phyloP scores from a whole-genome alignment of 2,329 filamentous ascomycete species.

The Alternaria gaisen region DNA sequence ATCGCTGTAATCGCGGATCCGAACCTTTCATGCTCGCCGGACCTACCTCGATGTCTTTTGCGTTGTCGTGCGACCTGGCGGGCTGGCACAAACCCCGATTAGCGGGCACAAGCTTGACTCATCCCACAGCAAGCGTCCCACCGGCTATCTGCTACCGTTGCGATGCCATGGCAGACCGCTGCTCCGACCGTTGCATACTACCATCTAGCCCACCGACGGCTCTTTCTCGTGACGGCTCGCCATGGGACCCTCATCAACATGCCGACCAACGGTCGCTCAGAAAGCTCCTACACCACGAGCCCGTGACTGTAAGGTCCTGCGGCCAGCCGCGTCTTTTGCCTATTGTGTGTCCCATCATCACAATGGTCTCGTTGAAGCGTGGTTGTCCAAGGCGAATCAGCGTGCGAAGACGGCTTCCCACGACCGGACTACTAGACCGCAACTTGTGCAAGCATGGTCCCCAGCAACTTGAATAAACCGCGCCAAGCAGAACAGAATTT shows the following conservation, averaged over 20 bases:
- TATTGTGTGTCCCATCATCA: slow-evolving; percentile 38
- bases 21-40: slow-evolving; percentile 10
- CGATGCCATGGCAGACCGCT: slow-evolving; percentile 36
- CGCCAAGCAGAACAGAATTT: slow-evolving; percentile 30
- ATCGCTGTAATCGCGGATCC: slow-evolving; percentile 9
- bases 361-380: slow-evolving; percentile 33
- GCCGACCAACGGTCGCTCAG: slow-evolving; percentile 40
- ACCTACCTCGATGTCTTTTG: slow-evolving; percentile 15
- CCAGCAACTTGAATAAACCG: slow-evolving; percentile 26
- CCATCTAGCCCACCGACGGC: slow-evolving; percentile 17
- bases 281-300: slow-evolving; percentile 38
- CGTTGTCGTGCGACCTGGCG: slow-evolving; percentile 19
- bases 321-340: slow-evolving; percentile 31
- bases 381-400: slow-evolving; percentile 41
- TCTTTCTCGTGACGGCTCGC: slow-evolving; percentile 23
- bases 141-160: slow-evolving; percentile 10
- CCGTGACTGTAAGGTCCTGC: slow-evolving; percentile 48
- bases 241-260: slow-evolving; percentile 34
- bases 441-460: slow-evolving; percentile 37
- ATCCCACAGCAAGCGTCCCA: slow-evolving; percentile 21
- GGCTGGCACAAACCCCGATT: slow-evolving; percentile 1
- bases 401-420: slow-evolving; percentile 31
- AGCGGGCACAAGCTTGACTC: slow-evolving; percentile 24
- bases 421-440: slow-evolving; percentile 32
- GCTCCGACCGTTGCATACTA: slow-evolving; percentile 30